phyloP scores from a whole-genome alignment of 352 stramenopile species.

The Thraustotheca clavata region DNA sequence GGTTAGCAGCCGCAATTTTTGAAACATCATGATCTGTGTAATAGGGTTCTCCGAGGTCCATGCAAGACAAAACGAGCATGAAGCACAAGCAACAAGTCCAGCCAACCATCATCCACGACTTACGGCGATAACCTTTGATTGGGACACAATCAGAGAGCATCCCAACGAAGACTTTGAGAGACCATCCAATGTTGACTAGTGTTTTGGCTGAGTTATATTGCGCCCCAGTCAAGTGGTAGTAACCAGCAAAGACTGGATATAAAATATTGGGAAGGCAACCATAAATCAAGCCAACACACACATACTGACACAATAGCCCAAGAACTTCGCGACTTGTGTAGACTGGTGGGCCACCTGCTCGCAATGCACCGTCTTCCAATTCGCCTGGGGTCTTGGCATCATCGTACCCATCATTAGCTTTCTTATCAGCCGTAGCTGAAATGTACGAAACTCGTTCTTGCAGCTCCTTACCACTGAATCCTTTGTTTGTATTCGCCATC shows the following conservation, averaged over 20 bases:
- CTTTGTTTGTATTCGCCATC: background rate
- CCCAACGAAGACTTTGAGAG: conserved; percentile 46
- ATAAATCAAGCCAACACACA: conserved; percentile 37
- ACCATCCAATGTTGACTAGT: conserved; percentile 39
- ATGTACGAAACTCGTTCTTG: conserved; percentile 22
- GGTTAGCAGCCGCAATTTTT: background rate
- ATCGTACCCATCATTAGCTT: conserved; percentile 20
- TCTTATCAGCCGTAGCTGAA: conserved; percentile 16
- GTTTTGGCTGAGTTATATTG: conserved; percentile 31
- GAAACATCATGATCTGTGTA: conserved; percentile 13
- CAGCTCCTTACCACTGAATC: background rate
- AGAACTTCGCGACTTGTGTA: conserved; percentile 33
- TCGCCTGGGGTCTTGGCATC: conserved; percentile 2
- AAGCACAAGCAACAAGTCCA: conserved; percentile 40
- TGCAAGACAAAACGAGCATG: conserved; percentile 41
- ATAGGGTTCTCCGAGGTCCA: conserved; percentile 43
- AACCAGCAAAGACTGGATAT: conserved; percentile 40
- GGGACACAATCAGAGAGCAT: conserved; percentile 44
- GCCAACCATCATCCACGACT: conserved; percentile 45
- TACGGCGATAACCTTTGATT: conserved; percentile 41
- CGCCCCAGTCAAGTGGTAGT: conserved; percentile 40
- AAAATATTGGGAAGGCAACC: conserved; percentile 35
- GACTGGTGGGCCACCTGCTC: conserved; percentile 29
- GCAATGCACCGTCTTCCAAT: conserved; percentile 38
- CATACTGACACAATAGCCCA: conserved; percentile 40